Evolutionary conservation across 257 asterid genomes (phyloP), one percentile per base, ranked within the genome.

Genomic region (Gynochthodes officinalis): DNA sequence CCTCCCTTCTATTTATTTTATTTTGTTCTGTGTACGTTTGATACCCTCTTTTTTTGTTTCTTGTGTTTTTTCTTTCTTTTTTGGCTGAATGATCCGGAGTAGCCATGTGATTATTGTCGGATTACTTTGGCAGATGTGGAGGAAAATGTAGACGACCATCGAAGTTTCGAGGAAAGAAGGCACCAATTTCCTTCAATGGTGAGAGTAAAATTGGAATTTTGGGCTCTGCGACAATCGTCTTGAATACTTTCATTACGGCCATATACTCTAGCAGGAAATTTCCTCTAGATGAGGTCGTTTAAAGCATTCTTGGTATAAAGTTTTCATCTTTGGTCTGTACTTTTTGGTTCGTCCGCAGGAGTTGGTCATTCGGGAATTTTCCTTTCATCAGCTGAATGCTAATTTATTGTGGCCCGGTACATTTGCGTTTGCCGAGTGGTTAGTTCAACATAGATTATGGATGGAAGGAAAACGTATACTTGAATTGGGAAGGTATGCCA

Each of bases 371-470:
- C 88, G 89, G 62, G 98, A 93, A 54, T 93, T 91, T 87, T 84
- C 92, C 7, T 93, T 93, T 79, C 98, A 93, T 82, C 88, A 88
- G 82, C 71, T 91, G 75, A 94, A 94, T 81, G 98, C 98, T 73
- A 94, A 94, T 86, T 80, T 94, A 46, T 86, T 91, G 72, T 94
- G 97, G 99, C 99, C 99, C 19, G 99, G 99, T 68, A 88, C 97
- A 14, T 94, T 94, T 85, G 88, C 97, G 44, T 94, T 94, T 81
- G 86, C 89, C 0, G 96, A 89, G 76, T 94, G 97, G 99, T 54
- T 94, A 73, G 90, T 79, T 74, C 83, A 88, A 50, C 84, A 91
- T 71, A 82, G 82, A 43, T 64, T 81, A 7, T 86, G 84, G 90
- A 67, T 88, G 48, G 90, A 85, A 46, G 93, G 96, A 65, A 86